phyloP scores from a whole-genome alignment of 306 rosid species.

The Rubus idaeus region DNA sequence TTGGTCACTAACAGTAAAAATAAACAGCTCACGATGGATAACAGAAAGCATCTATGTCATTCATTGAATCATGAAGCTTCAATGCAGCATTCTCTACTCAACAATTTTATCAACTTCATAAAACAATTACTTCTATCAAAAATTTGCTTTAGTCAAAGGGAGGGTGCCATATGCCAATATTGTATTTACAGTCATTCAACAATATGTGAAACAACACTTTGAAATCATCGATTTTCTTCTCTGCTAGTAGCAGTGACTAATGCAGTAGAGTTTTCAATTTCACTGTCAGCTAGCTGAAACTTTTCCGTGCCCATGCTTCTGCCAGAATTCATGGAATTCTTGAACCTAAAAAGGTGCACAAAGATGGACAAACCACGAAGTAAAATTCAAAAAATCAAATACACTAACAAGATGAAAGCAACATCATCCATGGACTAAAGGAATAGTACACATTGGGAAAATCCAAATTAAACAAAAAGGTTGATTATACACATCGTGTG shows the following conservation, averaged over 20 bases:
- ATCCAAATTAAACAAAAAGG: not conserved
- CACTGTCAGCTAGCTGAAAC: slow-evolving; percentile 10
- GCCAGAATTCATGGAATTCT: slow-evolving; percentile 7
- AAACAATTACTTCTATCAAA: too few relatives aligned
- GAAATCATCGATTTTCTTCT: slow-evolving; percentile 9
- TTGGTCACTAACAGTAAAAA: too few relatives aligned
- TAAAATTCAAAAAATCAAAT: not conserved
- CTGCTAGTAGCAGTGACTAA: not conserved
- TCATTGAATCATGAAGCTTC: not conserved
- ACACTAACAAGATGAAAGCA: not conserved
- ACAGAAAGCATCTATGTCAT: too few relatives aligned
- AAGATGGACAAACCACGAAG: not conserved
- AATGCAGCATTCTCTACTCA: not conserved
- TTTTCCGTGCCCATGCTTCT: slow-evolving; percentile 14
- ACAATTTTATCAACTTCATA: not conserved
- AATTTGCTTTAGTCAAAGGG: not conserved
- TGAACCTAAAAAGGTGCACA: not conserved
- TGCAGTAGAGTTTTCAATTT: slow-evolving; percentile 15
- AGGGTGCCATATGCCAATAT: not conserved
- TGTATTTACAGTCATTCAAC: not conserved
- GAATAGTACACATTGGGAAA: not conserved
- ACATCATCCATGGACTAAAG: not conserved
- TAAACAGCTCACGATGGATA: too few relatives aligned
- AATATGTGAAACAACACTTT: not conserved
- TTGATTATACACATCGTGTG: not conserved